Evolutionary conservation across 2,329 filamentous ascomycete genomes (phyloP).

Genomic region (Triangularia setosa): DNA sequence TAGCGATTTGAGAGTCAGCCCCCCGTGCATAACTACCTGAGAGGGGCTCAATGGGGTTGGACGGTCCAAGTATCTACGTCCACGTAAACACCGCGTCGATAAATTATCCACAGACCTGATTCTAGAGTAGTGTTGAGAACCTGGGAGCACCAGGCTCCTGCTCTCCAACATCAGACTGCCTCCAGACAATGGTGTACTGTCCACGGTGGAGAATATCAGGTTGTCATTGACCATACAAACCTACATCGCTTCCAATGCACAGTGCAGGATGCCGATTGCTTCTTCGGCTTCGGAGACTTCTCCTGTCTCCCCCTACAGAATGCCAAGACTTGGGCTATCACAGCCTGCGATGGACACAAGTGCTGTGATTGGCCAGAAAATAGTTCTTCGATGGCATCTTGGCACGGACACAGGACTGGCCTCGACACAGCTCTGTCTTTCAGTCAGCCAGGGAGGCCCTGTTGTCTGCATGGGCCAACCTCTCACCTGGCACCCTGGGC

Average conservation of each 20-base stretch:
- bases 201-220: neutral
- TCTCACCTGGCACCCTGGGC: neutral
- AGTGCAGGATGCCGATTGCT: too few relatives aligned
- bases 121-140: neutral
- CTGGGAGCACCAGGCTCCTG: neutral
- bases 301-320: neutral
- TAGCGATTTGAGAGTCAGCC: neutral
- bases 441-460: neutral
- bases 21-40: neutral
- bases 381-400: neutral
- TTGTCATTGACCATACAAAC: too few relatives aligned
- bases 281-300: neutral
- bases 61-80: neutral
- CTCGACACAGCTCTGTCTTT: neutral
- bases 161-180: neutral
- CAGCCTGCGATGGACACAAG: neutral
- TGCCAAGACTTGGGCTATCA: neutral
- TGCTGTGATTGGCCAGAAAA: neutral
- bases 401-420: neutral
- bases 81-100: neutral
- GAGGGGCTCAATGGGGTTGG: neutral
- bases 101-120: neutral
- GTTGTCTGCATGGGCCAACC: neutral
- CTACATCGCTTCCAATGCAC: neutral
- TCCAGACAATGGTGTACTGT: neutral